Percentiles rank a stretch among this genome's conserved stretches.
These are phyloP conservation scores for Dryas drummondii DNA, from an alignment of 306 rosid species.

Conservation along the genomic window DNA sequence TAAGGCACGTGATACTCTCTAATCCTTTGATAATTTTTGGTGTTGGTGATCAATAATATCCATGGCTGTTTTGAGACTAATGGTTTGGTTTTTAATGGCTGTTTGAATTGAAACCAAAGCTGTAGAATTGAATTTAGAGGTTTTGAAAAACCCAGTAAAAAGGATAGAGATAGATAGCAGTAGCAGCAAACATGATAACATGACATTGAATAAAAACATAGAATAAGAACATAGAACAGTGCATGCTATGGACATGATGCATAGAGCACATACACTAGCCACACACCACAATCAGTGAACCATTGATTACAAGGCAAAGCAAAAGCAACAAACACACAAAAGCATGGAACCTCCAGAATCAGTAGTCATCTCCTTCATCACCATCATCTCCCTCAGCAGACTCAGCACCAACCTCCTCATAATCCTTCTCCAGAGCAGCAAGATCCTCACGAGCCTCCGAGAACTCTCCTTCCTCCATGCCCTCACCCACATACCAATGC, in stretches of 20 bases:
- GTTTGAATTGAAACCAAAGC: background rate
- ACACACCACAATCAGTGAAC: background rate
- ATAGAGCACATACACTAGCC: conserved; percentile 10
- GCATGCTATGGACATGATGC: conserved; percentile 1
- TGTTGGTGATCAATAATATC: background rate
- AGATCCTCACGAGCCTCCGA: conserved; percentile 96
- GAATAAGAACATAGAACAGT: background rate
- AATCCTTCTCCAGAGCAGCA: conserved; percentile 92
- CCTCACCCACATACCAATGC: conserved; percentile 95
- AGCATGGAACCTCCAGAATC: background rate
- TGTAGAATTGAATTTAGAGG: no score
- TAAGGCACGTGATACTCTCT: background rate
- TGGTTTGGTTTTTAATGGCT: background rate
- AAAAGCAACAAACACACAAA: background rate
- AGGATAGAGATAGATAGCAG: background rate
- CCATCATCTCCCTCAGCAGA: conserved; percentile 74
- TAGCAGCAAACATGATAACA: background rate
- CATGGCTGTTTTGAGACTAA: no score
- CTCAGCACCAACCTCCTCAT: conserved; percentile 85
- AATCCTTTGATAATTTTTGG: background rate
- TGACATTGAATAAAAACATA: background rate
- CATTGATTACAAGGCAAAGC: background rate
- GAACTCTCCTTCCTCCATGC: conserved; percentile 97
- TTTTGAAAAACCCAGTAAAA: background rate
- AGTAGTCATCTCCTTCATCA: conserved; percentile 70